Conservation (phyloP, 2,329 filamentous ascomycete species). For the Xylariaceae sp. region DNA sequence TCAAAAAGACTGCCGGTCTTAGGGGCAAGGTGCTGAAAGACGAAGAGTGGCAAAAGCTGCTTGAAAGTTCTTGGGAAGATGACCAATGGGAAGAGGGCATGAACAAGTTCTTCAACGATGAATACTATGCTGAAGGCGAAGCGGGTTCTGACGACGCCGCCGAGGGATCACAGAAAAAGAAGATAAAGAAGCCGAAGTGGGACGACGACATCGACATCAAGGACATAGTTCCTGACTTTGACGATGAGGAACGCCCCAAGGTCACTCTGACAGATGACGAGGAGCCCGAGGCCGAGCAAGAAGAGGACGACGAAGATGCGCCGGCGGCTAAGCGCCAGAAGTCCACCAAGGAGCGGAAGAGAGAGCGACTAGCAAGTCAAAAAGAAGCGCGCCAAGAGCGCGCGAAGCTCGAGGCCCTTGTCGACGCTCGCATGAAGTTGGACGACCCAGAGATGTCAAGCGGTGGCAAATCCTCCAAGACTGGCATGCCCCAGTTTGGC, state of each 20-base stretch:
- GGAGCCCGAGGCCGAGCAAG: slow-evolving; percentile 36
- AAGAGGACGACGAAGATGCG: slow-evolving; percentile 40
- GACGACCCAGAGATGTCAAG: slow-evolving; percentile 57
- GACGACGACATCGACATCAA: slow-evolving; percentile 98
- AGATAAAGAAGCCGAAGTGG: slow-evolving; percentile 79
- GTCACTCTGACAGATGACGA: slow-evolving; percentile 52
- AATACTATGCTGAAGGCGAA: slow-evolving; percentile 75
- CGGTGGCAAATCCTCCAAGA: slow-evolving; percentile 25
- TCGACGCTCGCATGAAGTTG: slow-evolving; percentile 75
- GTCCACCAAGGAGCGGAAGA: slow-evolving; percentile 55
- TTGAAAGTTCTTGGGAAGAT: slow-evolving; percentile 86
- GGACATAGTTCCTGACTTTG: slow-evolving; percentile 81
- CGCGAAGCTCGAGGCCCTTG: slow-evolving; percentile 75
- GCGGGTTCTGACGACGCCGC: slow-evolving; percentile 56
- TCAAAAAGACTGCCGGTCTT: slow-evolving; percentile 82
- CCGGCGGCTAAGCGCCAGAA: slow-evolving; percentile 52
- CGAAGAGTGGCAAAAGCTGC: slow-evolving; percentile 76
- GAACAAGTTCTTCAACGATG: slow-evolving; percentile 78
- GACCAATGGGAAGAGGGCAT: slow-evolving; percentile 88
- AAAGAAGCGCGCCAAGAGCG: slow-evolving; percentile 75
- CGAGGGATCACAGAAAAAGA: slow-evolving; percentile 52
- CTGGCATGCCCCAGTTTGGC: slow-evolving; percentile 56
- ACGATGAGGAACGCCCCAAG: slow-evolving; percentile 55
- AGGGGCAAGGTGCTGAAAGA: slow-evolving; percentile 60
- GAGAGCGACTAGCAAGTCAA: slow-evolving; percentile 53